These are phyloP conservation scores for Aspergillus tanneri DNA, from an alignment of 2,329 filamentous ascomycete genomes.

Conservation along the genomic window DNA sequence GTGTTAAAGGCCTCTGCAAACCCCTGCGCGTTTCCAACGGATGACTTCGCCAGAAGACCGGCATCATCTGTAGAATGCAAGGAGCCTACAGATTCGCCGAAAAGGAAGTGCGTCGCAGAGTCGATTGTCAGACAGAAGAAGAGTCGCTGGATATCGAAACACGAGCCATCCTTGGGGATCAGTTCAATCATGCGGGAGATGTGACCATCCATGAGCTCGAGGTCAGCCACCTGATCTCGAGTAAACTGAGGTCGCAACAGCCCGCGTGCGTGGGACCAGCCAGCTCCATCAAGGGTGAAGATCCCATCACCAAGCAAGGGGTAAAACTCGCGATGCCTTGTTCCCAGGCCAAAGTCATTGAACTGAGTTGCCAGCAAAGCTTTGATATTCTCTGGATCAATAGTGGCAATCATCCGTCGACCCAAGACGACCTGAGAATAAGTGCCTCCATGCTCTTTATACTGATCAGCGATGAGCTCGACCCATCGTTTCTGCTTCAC, in stretches of 20 bases:
- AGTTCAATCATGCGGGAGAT: conserved; percentile 67
- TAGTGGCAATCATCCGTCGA: conserved; percentile 27
- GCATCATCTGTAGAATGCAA: conserved; percentile 44
- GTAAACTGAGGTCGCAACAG: conserved; percentile 84
- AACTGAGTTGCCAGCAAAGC: conserved; percentile 83
- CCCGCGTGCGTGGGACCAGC: conserved; percentile 76
- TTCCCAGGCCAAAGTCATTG: conserved; percentile 75
- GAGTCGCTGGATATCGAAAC: conserved; percentile 70
- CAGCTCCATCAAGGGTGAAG: conserved; percentile 68
- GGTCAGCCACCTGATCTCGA: conserved; percentile 72
- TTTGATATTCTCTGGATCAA: conserved; percentile 67
- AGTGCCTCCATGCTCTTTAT: conserved; percentile 26
- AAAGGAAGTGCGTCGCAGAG: conserved; percentile 80
- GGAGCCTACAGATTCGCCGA: conserved; percentile 71
- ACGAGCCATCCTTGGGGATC: conserved; percentile 48
- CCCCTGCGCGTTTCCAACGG: conserved; percentile 32
- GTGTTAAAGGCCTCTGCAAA: conserved; percentile 40
- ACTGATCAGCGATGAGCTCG: conserved; percentile 28
- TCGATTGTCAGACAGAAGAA: conserved; percentile 83
- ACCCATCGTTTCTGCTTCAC: conserved; percentile 32
- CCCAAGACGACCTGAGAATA: conserved; percentile 25
- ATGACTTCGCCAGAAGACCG: conserved; percentile 49
- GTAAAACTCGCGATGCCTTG: conserved; percentile 64
- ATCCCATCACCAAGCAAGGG: conserved; percentile 51
- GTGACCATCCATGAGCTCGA: conserved; percentile 78